Percentiles rank a stretch among this genome's conserved stretches.
phyloP scores from a whole-genome alignment of 2,329 filamentous ascomycete genomes.

The Thyridium curvatum region DNA sequence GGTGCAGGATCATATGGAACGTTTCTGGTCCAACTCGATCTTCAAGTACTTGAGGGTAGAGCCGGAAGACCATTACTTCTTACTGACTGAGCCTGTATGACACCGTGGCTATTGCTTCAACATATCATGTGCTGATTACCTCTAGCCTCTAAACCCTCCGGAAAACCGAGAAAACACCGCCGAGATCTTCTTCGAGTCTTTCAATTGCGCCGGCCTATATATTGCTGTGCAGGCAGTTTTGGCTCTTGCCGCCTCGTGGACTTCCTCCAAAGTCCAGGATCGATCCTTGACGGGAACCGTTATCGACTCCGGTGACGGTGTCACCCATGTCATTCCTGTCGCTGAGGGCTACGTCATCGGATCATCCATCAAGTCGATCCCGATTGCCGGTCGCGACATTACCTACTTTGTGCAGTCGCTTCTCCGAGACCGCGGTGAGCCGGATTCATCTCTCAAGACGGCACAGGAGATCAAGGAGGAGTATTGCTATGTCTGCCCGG shows the following conservation, averaged over 20 bases:
- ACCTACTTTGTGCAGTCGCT: constrained; percentile 98
- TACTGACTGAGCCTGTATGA: constrained; percentile 89
- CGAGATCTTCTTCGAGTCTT: constrained; percentile 99
- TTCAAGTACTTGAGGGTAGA: constrained; percentile 99
- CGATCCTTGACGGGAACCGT: constrained; percentile 94
- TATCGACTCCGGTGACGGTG: constrained; percentile 97
- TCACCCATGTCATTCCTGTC: constrained; percentile 97
- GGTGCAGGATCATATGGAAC: constrained; percentile 89
- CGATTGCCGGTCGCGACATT: constrained; percentile 94
- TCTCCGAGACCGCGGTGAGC: constrained; percentile 90
- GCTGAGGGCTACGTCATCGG: constrained; percentile 98
- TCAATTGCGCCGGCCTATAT: constrained; percentile 98
- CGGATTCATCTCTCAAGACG: constrained; percentile 94
- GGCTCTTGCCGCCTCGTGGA: constrained; percentile 95
- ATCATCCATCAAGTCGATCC: constrained; percentile 98
- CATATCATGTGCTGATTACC: neutral
- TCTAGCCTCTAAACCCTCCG: constrained; percentile 87
- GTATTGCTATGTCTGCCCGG: constrained; percentile 96
- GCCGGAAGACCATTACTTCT: constrained; percentile 97
- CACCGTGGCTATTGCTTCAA: neutral
- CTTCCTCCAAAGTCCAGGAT: constrained; percentile 94
- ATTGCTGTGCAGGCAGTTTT: constrained; percentile 98
- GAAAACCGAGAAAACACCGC: constrained; percentile 99
- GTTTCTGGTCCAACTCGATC: constrained; percentile 99
- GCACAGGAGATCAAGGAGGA: constrained; percentile 98